Percentiles rank a stretch among this genome's conserved stretches.
Evolutionary conservation across 2,329 filamentous ascomycete genomes (phyloP).

Genomic region (Pseudogymnoascus destructans): DNA sequence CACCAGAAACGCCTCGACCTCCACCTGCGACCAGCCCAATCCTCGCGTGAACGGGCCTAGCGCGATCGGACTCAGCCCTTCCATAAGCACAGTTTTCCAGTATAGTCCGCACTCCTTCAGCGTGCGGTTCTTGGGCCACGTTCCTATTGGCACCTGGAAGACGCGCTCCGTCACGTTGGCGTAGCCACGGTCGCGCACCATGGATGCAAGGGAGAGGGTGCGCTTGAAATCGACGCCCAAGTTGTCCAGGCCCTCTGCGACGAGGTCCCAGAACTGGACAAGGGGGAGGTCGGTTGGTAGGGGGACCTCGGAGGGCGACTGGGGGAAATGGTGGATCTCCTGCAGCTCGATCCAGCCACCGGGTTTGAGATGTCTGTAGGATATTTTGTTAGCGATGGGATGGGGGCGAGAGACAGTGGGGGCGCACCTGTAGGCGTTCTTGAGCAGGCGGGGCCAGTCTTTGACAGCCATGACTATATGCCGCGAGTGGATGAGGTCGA

Average conservation of each 20-base stretch:
- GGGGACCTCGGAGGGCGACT: conserved; percentile 30
- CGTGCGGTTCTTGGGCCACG: conserved; percentile 39
- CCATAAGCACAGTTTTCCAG: conserved; percentile 37
- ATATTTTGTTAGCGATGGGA: conserved; percentile 9
- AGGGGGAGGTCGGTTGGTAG: conserved; percentile 32
- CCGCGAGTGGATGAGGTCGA: conserved; percentile 49
- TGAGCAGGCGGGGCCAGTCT: conserved; percentile 40
- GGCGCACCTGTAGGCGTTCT: conserved; percentile 34
- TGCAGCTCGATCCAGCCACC: conserved; percentile 44
- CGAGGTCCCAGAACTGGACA: conserved; percentile 34
- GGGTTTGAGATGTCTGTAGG: conserved; percentile 35
- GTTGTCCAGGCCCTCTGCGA: conserved; percentile 32
- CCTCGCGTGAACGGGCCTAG: conserved; percentile 39
- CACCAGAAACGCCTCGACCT: conserved; percentile 37
- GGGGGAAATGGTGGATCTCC: conserved; percentile 38
- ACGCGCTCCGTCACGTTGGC: conserved; percentile 37
- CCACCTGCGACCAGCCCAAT: conserved; percentile 34
- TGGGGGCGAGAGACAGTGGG: background rate
- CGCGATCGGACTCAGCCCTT: conserved; percentile 38
- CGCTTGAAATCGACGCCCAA: conserved; percentile 37
- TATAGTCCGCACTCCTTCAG: conserved; percentile 40
- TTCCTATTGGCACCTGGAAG: conserved; percentile 41
- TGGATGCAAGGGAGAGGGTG: conserved; percentile 30
- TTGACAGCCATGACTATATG: conserved; percentile 43
- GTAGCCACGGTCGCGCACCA: conserved; percentile 39